phyloP scores from a whole-genome alignment of 257 asterid species.

The Solanum sparsipilum region DNA sequence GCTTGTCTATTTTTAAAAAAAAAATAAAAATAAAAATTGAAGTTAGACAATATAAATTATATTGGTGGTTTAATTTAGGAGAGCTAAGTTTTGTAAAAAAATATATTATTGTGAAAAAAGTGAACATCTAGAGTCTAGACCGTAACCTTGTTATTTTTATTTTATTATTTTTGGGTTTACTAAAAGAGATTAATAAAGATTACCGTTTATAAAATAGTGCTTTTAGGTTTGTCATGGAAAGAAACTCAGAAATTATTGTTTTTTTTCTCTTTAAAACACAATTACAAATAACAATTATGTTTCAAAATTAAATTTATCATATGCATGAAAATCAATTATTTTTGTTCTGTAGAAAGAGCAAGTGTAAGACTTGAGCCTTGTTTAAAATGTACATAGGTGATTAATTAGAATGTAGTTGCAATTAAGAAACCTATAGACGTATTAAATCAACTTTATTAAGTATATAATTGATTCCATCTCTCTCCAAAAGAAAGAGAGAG shows the following conservation, averaged over 20 bases:
- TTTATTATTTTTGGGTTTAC: no score
- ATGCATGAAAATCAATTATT: neutral
- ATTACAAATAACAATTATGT: neutral
- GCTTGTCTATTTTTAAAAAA: neutral
- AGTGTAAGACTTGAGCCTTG: neutral
- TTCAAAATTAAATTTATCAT: neutral
- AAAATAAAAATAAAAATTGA: neutral
- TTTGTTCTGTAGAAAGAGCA: neutral
- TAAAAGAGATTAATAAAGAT: no score
- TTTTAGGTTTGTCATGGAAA: no score
- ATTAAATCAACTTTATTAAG: neutral
- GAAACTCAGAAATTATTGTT: no score
- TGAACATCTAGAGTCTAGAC: neutral
- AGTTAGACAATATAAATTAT: neutral
- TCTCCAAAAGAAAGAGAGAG: no score
- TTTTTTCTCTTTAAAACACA: no score
- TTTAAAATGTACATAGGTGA: neutral
- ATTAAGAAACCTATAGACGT: neutral
- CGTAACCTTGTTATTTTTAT: no score
- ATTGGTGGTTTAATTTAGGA: neutral
- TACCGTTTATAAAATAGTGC: no score
- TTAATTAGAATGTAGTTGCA: neutral
- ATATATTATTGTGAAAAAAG: neutral
- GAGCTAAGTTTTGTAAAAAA: neutral
- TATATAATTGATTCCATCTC: no score